Evolutionary conservation across 2,329 filamentous ascomycete genomes (phyloP).

Genomic region (Phialophora expanda): DNA sequence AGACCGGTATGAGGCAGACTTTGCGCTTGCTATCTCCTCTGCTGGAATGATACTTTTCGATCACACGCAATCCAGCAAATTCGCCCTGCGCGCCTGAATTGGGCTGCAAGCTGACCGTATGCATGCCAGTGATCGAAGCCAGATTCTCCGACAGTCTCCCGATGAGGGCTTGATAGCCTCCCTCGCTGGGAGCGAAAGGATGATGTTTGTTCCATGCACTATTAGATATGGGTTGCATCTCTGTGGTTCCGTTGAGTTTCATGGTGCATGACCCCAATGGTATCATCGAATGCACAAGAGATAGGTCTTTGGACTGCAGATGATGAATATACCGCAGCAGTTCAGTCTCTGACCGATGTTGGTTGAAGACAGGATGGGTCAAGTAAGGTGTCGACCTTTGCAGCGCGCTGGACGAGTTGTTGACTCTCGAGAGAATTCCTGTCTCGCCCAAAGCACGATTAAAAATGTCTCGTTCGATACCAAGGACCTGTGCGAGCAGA

Average conservation of each 20-base stretch:
- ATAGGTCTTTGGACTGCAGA: conserved; percentile 91
- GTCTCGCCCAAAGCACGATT: conserved; percentile 21
- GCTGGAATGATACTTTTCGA: conserved; percentile 80
- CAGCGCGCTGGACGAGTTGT: conserved; percentile 55
- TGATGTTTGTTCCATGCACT: conserved; percentile 79
- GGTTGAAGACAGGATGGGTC: conserved; percentile 92
- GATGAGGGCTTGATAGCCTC: conserved; percentile 74
- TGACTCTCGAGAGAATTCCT: conserved; percentile 48
- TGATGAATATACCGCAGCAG: conserved; percentile 92
- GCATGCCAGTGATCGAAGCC: conserved; percentile 83
- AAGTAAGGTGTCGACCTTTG: conserved; percentile 76
- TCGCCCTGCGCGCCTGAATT: conserved; percentile 97
- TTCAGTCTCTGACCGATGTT: conserved; percentile 92
- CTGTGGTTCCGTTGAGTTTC: conserved; percentile 93
- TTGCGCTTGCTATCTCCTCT: conserved; percentile 71
- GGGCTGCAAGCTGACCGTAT: conserved; percentile 85
- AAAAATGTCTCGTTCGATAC: conserved; percentile 38
- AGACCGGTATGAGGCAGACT: conserved; percentile 92
- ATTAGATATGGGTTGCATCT: conserved; percentile 86
- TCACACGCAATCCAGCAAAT: conserved; percentile 86
- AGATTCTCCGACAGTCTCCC: conserved; percentile 75
- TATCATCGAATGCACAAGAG: conserved; percentile 96
- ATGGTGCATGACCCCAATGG: conserved; percentile 96
- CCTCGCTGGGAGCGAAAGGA: conserved; percentile 72
- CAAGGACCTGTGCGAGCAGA: conserved; percentile 45